Evolutionary conservation across 208 protist species (phyloP), one percentile per base, ranked within the genome.

Genomic region (Acanthamoeba castellanii): DNA sequence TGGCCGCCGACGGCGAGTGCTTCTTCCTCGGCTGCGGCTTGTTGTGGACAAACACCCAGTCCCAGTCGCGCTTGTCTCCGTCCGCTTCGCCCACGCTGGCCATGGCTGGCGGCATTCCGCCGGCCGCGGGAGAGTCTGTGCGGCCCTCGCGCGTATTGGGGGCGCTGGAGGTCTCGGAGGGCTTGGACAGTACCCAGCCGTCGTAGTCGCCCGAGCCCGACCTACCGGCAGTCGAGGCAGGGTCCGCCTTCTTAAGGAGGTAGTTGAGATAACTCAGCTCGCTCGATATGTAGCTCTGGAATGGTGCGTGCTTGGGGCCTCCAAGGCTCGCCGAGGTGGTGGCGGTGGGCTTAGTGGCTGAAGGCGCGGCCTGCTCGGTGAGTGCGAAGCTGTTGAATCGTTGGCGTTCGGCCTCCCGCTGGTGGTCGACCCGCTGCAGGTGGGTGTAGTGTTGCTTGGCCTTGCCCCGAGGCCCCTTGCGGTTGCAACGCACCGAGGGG

Each of bases 381-480:
- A 76, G 68, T 0, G 37, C 30, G 3, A 81, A 42, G 37, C 37
- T 27, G 11, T 32, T 4, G 72, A 81, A 81, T 25, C 72, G 27
- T 1, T 47, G 7, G 6, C 72, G 72, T 11, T 81, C 72, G 27
- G 72, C 72, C 32, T 81, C 72, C 18, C 72, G 27, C 72, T 81
- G 72, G 32, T 81, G 72, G 72, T 81, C 72, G n/a, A 81, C 72
- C 25, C 72, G 72, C 37, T 81, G 72, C 25, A 81, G 32, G 37
- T 81, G 72, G 8, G 72, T 81, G 37, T 81, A 81, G 32, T 81
- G 72, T 11, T 81, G 72, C 32, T 81, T 81, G 72, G 81, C 52
- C 42, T 88, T 88, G 25, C 81, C 52, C 16, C 81, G 11, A n/a
- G 81, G 81, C 1, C 81, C 81, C n/a, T 64, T 55, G 18, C 81